These are phyloP conservation scores for Boletus edulis DNA, from an alignment of 768 basidiomycete species.

Conservation along the genomic window DNA sequence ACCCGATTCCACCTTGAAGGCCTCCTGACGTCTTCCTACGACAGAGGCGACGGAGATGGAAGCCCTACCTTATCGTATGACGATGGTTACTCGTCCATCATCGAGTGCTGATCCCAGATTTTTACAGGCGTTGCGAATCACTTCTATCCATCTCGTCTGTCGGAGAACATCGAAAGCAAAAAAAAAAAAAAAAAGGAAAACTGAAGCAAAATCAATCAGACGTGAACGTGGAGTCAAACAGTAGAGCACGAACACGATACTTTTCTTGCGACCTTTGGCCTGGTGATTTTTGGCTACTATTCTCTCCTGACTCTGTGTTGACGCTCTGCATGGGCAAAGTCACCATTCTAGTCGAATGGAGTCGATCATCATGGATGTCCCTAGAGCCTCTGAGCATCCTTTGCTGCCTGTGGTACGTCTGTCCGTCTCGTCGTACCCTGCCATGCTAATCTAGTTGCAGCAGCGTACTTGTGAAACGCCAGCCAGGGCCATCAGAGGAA, in stretches of 20 bases:
- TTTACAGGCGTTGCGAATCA: neutral
- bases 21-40: no score
- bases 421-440: neutral
- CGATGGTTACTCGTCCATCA: neutral
- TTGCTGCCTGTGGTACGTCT: conserved; percentile 3
- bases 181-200: conserved; percentile 1
- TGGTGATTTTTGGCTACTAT: neutral
- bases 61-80: no score
- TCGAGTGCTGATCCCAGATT: neutral
- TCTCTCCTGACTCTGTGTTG: neutral
- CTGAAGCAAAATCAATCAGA: neutral
- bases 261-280: neutral
- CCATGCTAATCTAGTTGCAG: conserved; percentile 1
- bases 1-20: no score
- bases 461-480: conserved; percentile 7
- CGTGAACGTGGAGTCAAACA: neutral
- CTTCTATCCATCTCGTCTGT: neutral
- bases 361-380: neutral
- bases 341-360: no score
- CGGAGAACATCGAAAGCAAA: no score
- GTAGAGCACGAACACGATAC: neutral
- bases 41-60: no score
- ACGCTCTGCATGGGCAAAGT: neutral
- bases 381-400: neutral
- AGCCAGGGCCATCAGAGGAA: no score